These are phyloP conservation scores for Pinus taeda DNA, from an alignment of 75 land plant genomes.

Conservation along the genomic window DNA sequence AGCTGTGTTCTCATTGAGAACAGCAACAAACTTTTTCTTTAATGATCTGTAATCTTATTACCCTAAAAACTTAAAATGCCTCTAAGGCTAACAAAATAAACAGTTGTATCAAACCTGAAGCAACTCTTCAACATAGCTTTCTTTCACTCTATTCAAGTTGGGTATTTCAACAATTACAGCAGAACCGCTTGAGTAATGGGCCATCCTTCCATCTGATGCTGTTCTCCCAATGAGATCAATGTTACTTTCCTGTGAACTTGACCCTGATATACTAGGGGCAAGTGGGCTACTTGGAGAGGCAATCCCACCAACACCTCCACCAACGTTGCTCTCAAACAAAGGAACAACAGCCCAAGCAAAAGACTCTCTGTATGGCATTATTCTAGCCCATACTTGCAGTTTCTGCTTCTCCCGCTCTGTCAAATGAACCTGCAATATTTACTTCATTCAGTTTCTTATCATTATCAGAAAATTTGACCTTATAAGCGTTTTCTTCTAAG, in stretches of 20 bases:
- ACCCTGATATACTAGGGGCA: constrained; percentile 59
- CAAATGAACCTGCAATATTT: constrained; percentile 65
- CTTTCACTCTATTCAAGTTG: constrained; percentile 92
- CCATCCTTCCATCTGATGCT: constrained; percentile 47
- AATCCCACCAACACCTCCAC: constrained; percentile 64
- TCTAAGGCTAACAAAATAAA: neutral
- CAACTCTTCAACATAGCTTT: constrained; percentile 88
- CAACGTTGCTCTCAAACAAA: constrained; percentile 70
- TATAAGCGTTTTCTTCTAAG: neutral
- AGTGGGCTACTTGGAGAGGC: constrained; percentile 93
- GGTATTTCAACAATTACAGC: constrained; percentile 91
- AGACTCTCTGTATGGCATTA: constrained; percentile 94
- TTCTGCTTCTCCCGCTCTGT: constrained; percentile 91
- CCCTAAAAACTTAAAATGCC: constrained; percentile 6
- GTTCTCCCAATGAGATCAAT: constrained; percentile 54
- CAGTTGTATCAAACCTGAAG: constrained; percentile 60
- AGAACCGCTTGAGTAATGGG: constrained; percentile 47
- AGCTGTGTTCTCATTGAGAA: neutral
- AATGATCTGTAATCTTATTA: neutral
- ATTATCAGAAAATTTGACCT: neutral
- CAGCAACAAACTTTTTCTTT: neutral
- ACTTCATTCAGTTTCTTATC: constrained; percentile 3
- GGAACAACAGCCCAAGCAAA: constrained; percentile 98
- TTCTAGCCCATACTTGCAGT: constrained; percentile 95
- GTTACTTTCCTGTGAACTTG: constrained; percentile 57